phyloP scores from a whole-genome alignment of 2,329 filamentous ascomycete genomes.

The Venturia pyrina region DNA sequence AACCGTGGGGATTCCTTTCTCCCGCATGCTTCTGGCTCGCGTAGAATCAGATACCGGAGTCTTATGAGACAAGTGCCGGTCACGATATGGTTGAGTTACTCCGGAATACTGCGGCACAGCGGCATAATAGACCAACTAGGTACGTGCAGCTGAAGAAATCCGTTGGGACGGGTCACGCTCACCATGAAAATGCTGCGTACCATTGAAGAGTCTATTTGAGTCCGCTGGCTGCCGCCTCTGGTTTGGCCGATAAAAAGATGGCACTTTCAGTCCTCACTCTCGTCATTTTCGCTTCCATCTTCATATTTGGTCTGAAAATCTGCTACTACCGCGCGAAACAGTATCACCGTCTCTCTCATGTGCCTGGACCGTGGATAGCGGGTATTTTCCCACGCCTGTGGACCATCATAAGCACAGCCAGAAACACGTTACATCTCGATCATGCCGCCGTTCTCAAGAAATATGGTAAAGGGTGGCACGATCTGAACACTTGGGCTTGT shows the following conservation, averaged over 20 bases:
- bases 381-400: background rate
- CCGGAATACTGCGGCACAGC: background rate
- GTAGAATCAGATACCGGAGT: background rate
- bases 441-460: constrained; percentile 5
- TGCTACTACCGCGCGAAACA: background rate
- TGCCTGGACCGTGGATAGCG: constrained; percentile 5
- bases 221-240: background rate
- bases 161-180: background rate
- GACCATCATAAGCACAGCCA: constrained; percentile 1
- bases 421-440: constrained; percentile 7
- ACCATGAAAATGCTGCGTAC: background rate
- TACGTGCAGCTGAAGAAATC: background rate
- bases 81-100: background rate
- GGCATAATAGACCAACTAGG: background rate
- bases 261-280: background rate
- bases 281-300: background rate
- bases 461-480: background rate
- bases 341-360: constrained; percentile 4
- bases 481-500: background rate
- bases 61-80: too few species aligned
- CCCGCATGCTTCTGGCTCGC: background rate
- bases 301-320: background rate
- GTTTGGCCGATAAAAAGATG: background rate
- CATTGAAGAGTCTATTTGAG: background rate
- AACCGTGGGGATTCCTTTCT: too few species aligned